Percentiles rank a stretch among this genome's conserved stretches.
Evolutionary conservation across 306 rosid genomes (phyloP).

Genomic region (Corylus avellana): DNA sequence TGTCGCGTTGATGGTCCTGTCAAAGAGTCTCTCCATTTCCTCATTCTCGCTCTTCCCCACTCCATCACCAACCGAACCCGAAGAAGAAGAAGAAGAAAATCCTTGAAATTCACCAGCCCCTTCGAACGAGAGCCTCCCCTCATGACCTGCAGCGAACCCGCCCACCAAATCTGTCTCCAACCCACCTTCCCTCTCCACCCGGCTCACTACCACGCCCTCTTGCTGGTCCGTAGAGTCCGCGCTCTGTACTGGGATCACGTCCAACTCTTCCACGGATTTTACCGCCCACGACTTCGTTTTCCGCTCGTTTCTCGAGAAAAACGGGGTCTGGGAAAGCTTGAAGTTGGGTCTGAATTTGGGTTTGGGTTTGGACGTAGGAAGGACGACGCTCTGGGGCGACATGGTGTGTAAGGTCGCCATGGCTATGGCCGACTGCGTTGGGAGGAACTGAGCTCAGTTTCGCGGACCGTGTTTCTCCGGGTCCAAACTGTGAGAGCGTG

Average conservation of each 20-base stretch:
- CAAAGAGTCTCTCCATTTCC: conserved; percentile 51
- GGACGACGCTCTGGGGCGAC: conserved; percentile 48
- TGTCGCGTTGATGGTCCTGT: conserved; percentile 77
- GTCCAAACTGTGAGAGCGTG: background rate
- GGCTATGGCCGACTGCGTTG: conserved; percentile 34
- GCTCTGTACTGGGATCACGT: conserved; percentile 68
- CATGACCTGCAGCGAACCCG: conserved; percentile 57
- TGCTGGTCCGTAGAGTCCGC: conserved; percentile 59
- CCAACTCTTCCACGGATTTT: conserved; percentile 50
- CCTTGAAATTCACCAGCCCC: conserved; percentile 52
- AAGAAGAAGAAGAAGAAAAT: conserved; percentile 52
- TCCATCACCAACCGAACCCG: conserved; percentile 50
- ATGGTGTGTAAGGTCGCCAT: conserved; percentile 73
- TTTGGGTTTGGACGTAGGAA: conserved; percentile 41
- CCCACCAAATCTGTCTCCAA: conserved; percentile 54
- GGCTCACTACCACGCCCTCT: conserved; percentile 59
- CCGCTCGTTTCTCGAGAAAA: conserved; percentile 37
- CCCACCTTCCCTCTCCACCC: conserved; percentile 57
- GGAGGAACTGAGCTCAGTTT: conserved; percentile 22
- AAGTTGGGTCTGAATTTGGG: conserved; percentile 23
- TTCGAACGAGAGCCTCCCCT: conserved; percentile 68
- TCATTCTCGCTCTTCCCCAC: conserved; percentile 30
- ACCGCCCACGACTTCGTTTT: conserved; percentile 26
- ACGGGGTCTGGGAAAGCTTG: conserved; percentile 20
- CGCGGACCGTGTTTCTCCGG: conserved; percentile 25